These are phyloP conservation scores for Barnettozyma siamensis DNA, from an alignment of 805 yeast genomes.

Conservation along the genomic window DNA sequence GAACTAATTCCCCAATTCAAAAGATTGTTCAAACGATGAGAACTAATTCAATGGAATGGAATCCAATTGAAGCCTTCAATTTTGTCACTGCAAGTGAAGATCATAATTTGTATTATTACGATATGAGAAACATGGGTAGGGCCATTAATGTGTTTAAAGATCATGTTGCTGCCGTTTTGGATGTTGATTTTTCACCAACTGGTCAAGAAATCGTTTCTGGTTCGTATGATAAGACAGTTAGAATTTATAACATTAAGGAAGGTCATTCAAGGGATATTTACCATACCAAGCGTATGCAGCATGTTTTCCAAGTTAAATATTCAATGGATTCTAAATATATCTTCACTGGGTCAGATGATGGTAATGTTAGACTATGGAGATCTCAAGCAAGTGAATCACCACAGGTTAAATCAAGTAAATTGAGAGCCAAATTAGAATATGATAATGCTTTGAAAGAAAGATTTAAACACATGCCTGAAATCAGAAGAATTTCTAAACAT, in stretches of 20 bases:
- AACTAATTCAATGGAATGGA: slow-evolving; percentile 87
- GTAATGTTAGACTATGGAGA: slow-evolving; percentile 93
- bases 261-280: slow-evolving; percentile 95
- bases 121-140: slow-evolving; percentile 85
- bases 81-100: slow-evolving; percentile 93
- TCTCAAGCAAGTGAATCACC: slow-evolving; percentile 80
- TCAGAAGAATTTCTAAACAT: slow-evolving; percentile 82
- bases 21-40: slow-evolving; percentile 78
- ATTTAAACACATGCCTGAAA: slow-evolving; percentile 94
- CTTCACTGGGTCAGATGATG: slow-evolving; percentile 91
- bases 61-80: slow-evolving; percentile 95
- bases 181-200: slow-evolving; percentile 92
- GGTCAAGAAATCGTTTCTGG: slow-evolving; percentile 96
- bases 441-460: slow-evolving; percentile 88
- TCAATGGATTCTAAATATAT: slow-evolving; percentile 88
- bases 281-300: slow-evolving; percentile 97
- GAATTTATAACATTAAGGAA: slow-evolving; percentile 67
- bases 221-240: slow-evolving; percentile 87
- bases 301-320: slow-evolving; percentile 76
- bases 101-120: slow-evolving; percentile 91
- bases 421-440: slow-evolving; percentile 80
- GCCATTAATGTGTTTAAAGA: slow-evolving; percentile 86
- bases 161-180: slow-evolving; percentile 94
- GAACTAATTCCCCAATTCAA: slow-evolving; percentile 90
- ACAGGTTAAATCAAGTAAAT: slow-evolving; percentile 71